Conservation (phyloP, 495 filamentous ascomycete genomes). For the Xylona heveae region DNA sequence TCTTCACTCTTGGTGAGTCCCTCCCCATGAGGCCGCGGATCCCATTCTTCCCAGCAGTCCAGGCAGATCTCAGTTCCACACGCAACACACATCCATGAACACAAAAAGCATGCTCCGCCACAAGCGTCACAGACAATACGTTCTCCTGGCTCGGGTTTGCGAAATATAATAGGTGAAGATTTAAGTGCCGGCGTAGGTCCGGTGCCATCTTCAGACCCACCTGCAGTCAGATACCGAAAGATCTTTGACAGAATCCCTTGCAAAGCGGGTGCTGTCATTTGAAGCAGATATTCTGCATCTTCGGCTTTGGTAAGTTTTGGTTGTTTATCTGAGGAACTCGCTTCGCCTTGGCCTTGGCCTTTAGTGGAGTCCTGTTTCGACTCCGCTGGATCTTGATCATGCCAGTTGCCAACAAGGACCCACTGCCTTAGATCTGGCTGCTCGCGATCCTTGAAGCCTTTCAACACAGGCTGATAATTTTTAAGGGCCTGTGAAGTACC, state of each 20-base stretch:
- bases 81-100: conserved; percentile 12
- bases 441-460: conserved; percentile 1
- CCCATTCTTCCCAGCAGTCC: conserved; percentile 12
- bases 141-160: conserved; percentile 4
- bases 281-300: conserved; percentile 8
- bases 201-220: background rate
- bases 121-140: conserved; percentile 12
- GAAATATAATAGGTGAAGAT: conserved; percentile 9
- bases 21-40: no score
- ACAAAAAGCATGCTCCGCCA: conserved; percentile 11
- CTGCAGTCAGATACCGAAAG: conserved; percentile 7
- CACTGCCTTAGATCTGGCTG: conserved; percentile 2
- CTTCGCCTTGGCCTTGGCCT: conserved; percentile 8
- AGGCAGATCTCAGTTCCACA: conserved; percentile 14
- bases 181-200: conserved; percentile 3
- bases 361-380: conserved; percentile 1
- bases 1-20: background rate
- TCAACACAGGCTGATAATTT: background rate
- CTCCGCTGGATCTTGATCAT: background rate
- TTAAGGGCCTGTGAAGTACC: background rate
- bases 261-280: conserved; percentile 9
- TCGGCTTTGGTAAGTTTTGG: background rate
- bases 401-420: background rate
- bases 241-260: conserved; percentile 8
- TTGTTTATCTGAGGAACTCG: background rate